Base-by-base conservation (phyloP, 2,329 filamentous ascomycete species). In the Karstenula rhodostoma region DNA sequence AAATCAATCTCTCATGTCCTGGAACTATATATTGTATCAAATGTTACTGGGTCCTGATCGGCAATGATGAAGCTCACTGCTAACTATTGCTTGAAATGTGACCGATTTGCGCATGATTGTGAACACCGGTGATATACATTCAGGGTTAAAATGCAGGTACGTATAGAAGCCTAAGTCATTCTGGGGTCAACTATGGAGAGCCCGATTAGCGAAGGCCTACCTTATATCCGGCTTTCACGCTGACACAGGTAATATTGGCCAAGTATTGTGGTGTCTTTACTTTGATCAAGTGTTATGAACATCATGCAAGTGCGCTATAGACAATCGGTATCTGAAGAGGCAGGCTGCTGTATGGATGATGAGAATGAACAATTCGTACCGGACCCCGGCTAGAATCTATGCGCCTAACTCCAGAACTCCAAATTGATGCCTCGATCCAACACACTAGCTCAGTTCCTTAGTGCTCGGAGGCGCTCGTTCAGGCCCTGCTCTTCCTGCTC, bases 401-500 rank as follows among this genome's bases (percentile, higher is more conserved):
- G 37, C 56, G 37, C 48, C 48, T 13, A 23, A 57, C 56, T 57
- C 56, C 56, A 25, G 13, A 47, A 53, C 56, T 49, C 56, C 48
- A 27, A 35, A 23, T 3, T 35, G 7, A 55, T 55, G 52, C 52
- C 52, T 55, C 25, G 17, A 19, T 33, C 19, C 27, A 48, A 48
- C 40, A 50, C 23, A 48, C n/a, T 22, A 7, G 35, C 52, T 54
- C 64, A 77, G 52, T 79, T 82, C 71, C 85, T 80, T 73, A 87
- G 71, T 25, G 85, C 85, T 59, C 85, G 79, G 70, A 87, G 76
- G 59, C 85, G 78, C 78, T 87, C 85, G 3, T 84, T 84, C 67
- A 94, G 81, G 29, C 88, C 89, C 73, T 94, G 91, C 77, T 94
- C 91, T 75, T 92, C 89, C 74, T 93, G 90, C 60, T 91, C 87